Percentiles rank a stretch among this genome's conserved stretches.
Evolutionary conservation across 805 yeast genomes (phyloP).

Genomic region (Kluyveromyces siamensis): DNA sequence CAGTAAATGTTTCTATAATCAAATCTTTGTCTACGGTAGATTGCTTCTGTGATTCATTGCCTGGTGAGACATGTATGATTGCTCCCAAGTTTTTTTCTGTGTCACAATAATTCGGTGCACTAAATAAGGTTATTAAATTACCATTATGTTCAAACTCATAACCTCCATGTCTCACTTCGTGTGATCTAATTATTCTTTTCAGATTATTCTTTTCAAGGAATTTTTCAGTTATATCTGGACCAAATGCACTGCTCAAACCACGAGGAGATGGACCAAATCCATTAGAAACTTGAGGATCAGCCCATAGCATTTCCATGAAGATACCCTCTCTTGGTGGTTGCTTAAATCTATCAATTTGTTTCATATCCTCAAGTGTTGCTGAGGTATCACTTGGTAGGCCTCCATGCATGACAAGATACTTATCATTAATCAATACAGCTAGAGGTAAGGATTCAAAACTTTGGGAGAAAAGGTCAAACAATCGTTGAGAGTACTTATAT

Average conservation of each 20-base stretch:
- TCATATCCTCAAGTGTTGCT: slow-evolving; percentile 65
- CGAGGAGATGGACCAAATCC: slow-evolving; percentile 88
- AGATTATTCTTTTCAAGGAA: slow-evolving; percentile 68
- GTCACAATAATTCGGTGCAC: slow-evolving; percentile 98
- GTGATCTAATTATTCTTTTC: slow-evolving; percentile 81
- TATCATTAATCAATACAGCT: slow-evolving; percentile 68
- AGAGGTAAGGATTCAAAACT: slow-evolving; percentile 81
- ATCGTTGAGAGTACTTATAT: slow-evolving; percentile 71
- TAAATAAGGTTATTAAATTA: slow-evolving; percentile 82
- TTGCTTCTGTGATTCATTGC: slow-evolving; percentile 31
- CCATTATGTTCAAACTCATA: slow-evolving; percentile 83
- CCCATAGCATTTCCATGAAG: slow-evolving; percentile 96
- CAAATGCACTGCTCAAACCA: slow-evolving; percentile 94
- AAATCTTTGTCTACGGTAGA: slow-evolving; percentile 33
- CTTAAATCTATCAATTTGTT: slow-evolving; percentile 58
- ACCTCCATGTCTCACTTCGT: slow-evolving; percentile 91
- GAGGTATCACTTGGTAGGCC: slow-evolving; percentile 79
- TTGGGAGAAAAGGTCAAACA: slow-evolving; percentile 77
- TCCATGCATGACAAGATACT: slow-evolving; percentile 89
- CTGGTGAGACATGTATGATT: slow-evolving; percentile 56
- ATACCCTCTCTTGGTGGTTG: slow-evolving; percentile 90
- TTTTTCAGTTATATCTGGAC: slow-evolving; percentile 82
- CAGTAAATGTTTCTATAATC: slow-evolving; percentile 55
- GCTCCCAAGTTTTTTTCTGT: slow-evolving; percentile 87
- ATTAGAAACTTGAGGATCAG: slow-evolving; percentile 75